Base-by-base conservation (phyloP, 148 eudicot species). In the Spergularia bocconei region DNA sequence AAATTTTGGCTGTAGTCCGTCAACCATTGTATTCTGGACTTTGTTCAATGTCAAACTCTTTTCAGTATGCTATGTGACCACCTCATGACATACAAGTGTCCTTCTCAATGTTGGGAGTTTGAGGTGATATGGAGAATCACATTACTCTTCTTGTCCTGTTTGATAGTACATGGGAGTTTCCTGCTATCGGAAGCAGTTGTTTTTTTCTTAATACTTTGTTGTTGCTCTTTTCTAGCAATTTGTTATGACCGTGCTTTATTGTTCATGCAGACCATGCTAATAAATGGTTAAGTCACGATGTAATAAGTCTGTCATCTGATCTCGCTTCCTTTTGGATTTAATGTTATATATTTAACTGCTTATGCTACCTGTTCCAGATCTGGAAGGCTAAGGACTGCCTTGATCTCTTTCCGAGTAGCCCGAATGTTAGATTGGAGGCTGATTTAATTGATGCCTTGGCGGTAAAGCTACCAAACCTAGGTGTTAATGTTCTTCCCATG, bases 371-470 rank as follows among this genome's bases (percentile, higher is more conserved):
- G 59, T 85, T 70, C 25, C 90, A 95, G 99, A 88, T 95, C 77
- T 95, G 97, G 99, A 95, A 91, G 86, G 97, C 99, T 47, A 95
- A 84, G 85, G 98, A 95, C 79, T 95, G 99, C 85, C 86, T 95
- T 70, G 88, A 86, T 79, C 92, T 92, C 69, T 85, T 92, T 70
- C 97, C 93, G 25, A 88, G 76, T 76, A 89, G 92, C 86, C 86
- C 87, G 76, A 89, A 70, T 84, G 92, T 95, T 69, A 88, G 87
- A 83, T 82, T 84, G 69, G 99, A 95, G 87, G 92, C 88, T 77
- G 94, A 95, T 84, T 76, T 88, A 59, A 91, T 95, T 61, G 94
- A 92, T 62, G 99, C 98, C 25, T 75, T 95, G 66, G 88, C 98
- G 51, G 81, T 89, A 70, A 92, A 93, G 83, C 94, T 95, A 68